Conservation (phyloP, 2,329 filamentous ascomycete species). For the Coleophoma crateriformis region DNA sequence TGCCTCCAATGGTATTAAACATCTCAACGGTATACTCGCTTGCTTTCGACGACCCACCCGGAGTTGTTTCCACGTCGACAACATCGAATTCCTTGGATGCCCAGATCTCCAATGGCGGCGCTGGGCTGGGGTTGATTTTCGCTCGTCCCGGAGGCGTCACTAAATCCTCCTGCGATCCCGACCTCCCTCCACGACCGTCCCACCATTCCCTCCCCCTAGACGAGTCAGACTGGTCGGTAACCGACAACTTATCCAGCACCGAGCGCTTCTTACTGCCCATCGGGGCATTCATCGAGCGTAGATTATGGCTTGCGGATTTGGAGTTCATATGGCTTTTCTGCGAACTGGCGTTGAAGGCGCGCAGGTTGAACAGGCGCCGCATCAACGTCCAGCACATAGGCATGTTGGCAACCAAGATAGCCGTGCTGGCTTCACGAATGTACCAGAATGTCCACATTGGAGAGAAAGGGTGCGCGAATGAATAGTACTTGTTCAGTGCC, state of each 20-base stretch:
- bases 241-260: neutral
- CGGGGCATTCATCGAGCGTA: neutral
- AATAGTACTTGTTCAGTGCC: constrained; percentile 43
- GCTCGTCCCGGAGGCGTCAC: neutral
- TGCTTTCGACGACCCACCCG: no score
- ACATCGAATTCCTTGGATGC: constrained; percentile 14
- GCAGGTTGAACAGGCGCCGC: constrained; percentile 32
- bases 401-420: constrained; percentile 46
- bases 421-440: constrained; percentile 45
- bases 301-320: neutral
- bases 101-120: constrained; percentile 16
- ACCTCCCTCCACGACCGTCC: neutral
- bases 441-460: constrained; percentile 39
- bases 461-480: constrained; percentile 30
- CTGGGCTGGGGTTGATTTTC: neutral
- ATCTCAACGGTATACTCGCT: no score
- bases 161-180: neutral
- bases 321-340: neutral
- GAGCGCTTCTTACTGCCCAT: neutral
- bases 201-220: neutral
- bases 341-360: constrained; percentile 11
- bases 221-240: neutral
- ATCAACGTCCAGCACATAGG: constrained; percentile 48
- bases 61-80: neutral
- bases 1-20: neutral